phyloP scores from a whole-genome alignment of 2,329 filamentous ascomycete genomes.

The Colletotrichum acutatum region DNA sequence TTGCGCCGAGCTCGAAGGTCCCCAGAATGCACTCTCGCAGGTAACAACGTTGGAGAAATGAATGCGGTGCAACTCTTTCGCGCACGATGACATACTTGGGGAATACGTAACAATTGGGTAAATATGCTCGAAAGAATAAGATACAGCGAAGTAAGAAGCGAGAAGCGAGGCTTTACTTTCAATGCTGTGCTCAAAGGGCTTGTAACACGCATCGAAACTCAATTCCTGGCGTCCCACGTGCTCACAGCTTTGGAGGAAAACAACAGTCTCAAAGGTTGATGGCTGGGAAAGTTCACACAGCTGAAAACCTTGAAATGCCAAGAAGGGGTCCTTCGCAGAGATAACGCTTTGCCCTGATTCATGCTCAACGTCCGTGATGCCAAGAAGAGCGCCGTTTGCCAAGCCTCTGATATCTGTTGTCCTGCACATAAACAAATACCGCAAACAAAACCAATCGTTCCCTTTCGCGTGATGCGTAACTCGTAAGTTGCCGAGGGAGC shows the following conservation, averaged over 20 bases:
- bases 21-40: background rate
- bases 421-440: background rate
- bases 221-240: background rate
- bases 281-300: background rate
- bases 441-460: background rate
- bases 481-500: background rate
- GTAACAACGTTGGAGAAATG: background rate
- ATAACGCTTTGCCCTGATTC: conserved; percentile 23
- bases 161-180: background rate
- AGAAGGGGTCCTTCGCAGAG: background rate
- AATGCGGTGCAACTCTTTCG: background rate
- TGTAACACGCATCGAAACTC: background rate
- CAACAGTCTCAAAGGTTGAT: background rate
- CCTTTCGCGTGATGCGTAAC: background rate
- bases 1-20: background rate
- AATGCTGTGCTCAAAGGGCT: background rate
- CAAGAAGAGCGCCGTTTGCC: conserved; percentile 19
- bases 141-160: background rate
- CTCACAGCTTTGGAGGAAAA: background rate
- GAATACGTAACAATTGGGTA: background rate
- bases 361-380: conserved; percentile 6
- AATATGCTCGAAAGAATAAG: background rate
- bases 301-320: conserved; percentile 4
- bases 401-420: conserved; percentile 5
- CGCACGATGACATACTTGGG: background rate